phyloP scores from a whole-genome alignment of 345 rosid species.

The Firmiana major region DNA sequence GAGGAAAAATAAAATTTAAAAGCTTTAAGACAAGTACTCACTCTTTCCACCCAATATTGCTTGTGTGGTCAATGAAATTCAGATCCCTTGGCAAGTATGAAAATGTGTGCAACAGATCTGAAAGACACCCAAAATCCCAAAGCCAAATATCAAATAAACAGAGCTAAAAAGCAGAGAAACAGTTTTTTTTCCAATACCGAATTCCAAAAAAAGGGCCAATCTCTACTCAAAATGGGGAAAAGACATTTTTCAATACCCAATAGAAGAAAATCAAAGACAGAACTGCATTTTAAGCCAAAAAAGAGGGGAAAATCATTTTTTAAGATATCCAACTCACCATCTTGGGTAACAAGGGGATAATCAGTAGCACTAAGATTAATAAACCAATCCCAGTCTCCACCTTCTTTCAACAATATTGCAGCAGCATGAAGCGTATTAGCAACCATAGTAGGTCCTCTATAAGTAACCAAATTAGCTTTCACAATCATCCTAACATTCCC shows the following conservation, averaged over 20 bases:
- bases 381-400: slow-evolving; percentile 98
- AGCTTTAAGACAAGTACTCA: slow-evolving; percentile 34
- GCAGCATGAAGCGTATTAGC: slow-evolving; percentile 99
- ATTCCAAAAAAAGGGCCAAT: background rate
- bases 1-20: background rate
- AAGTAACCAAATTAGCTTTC: slow-evolving; percentile 89
- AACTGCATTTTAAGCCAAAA: background rate
- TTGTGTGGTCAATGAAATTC: slow-evolving; percentile 97
- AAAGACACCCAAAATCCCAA: slow-evolving; percentile 11
- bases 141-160: background rate
- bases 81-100: slow-evolving; percentile 90
- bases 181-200: background rate
- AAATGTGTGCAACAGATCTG: slow-evolving; percentile 94
- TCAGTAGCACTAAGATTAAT: slow-evolving; percentile 94
- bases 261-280: background rate
- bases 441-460: slow-evolving; percentile 97
- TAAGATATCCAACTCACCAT: slow-evolving; percentile 44
- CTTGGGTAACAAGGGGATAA: slow-evolving; percentile 96
- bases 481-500: slow-evolving; percentile 73
- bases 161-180: slow-evolving; percentile 2
- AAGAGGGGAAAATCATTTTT: background rate
- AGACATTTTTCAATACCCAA: background rate
- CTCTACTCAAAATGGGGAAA: background rate
- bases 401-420: slow-evolving; percentile 76
- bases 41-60: slow-evolving; percentile 99